Conservation (phyloP, 2,329 filamentous ascomycete genomes). For the Bipolaris victoriae region DNA sequence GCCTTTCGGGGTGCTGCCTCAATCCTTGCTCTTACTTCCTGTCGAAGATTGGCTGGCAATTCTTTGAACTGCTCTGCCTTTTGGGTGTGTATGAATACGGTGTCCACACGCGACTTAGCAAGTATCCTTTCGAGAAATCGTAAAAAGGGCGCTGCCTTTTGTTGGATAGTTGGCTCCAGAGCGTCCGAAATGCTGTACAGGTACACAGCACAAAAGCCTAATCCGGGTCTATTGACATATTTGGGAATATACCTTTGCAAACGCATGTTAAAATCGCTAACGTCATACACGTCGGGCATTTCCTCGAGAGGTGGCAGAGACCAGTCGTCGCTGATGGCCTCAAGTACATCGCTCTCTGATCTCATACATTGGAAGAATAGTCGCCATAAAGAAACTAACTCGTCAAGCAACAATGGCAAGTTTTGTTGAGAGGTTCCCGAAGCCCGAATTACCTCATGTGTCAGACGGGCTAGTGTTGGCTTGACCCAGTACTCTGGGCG, state of each 20-base stretch:
- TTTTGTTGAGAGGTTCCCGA: constrained; percentile 9
- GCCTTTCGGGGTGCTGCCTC: constrained; percentile 33
- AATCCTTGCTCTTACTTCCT: constrained; percentile 27
- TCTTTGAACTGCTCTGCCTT: constrained; percentile 14
- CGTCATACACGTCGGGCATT: constrained; percentile 7
- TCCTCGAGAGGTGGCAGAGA: constrained; percentile 26
- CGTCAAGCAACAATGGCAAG: constrained; percentile 29
- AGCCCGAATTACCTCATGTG: constrained; percentile 29
- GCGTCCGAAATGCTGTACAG: constrained; percentile 39
- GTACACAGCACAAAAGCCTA: constrained; percentile 41
- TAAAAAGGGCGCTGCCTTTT: constrained; percentile 37
- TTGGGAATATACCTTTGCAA: constrained; percentile 36
- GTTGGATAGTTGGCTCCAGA: constrained; percentile 19
- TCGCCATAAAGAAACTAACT: constrained; percentile 44
- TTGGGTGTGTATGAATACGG: constrained; percentile 20
- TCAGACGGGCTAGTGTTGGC: constrained; percentile 29
- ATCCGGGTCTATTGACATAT: constrained; percentile 15
- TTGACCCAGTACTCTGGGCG: constrained; percentile 30
- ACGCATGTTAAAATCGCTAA: constrained; percentile 28
- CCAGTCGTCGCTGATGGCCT: constrained; percentile 35
- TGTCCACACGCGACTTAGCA: constrained; percentile 25
- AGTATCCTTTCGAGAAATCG: constrained; percentile 34
- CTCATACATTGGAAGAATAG: constrained; percentile 44
- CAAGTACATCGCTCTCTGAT: constrained; percentile 15
- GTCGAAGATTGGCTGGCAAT: constrained; percentile 25